Base-by-base conservation (phyloP, 2,329 filamentous ascomycete genomes). In the Helotiales sp. region DNA sequence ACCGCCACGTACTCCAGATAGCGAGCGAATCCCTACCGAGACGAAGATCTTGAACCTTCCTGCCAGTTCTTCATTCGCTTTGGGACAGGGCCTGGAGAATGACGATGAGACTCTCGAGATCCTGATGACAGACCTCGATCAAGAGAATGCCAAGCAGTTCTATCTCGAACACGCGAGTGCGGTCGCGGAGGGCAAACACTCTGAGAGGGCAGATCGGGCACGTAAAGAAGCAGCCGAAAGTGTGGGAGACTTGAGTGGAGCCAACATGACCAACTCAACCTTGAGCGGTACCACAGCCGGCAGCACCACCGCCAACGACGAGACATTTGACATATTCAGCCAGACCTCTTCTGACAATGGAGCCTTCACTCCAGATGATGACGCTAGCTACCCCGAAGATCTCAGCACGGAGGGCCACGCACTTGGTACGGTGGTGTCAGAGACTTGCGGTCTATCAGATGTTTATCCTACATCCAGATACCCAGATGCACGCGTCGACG, bases 401-500 rank as follows among this genome's bases (percentile, higher is more conserved):
- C 75, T 96, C 67, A 93, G 90, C 59, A 96, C 93, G 4, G 93
- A 99, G 75, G 95, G 95, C 24, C 95, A 99, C 71, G 89, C 92
- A 15, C 82, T 99, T 46, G 95, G 95, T 49, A 95, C 91, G 3
- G 88, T 97, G 40, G 92, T 99, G 47, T 95, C 93, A 15, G 90
- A 98, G 67, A 82, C 82, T 60, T 98, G 91, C 73, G 95, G 95
- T 51, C 83, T 99, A 48, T 88, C 92, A 17, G 88, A 92, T 61
- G 87, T 99, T 60, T 99, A 98, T 69, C 89, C 95, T 5, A 86
- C 85, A 44, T 86, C 86, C 58, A 88, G 89, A 74, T 98, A 96
- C 71, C 93, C 95, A 0, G 93, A 97, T 67, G 90, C 95, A 22
- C 89, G 91, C 58, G 91, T 99, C 65, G 95, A 99, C 67, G 91